Conservation (phyloP, 2,329 filamentous ascomycete genomes). For the Colletotrichum plurivorum region DNA sequence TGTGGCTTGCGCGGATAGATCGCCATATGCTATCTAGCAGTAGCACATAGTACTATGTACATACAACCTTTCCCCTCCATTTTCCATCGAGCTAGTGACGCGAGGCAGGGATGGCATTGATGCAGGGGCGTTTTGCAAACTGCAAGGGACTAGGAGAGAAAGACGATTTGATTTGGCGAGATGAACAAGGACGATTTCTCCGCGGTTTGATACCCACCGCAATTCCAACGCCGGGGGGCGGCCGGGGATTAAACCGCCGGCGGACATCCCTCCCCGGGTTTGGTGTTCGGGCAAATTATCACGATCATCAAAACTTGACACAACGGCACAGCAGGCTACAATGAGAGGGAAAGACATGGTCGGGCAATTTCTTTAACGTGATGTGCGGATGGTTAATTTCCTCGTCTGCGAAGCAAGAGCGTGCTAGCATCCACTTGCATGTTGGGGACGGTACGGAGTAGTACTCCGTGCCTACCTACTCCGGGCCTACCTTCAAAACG, state of each 20-base stretch:
- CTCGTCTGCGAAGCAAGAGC: too few relatives aligned
- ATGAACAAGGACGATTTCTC: conserved; percentile 7
- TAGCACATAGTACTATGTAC: neutral
- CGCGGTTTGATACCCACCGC: neutral
- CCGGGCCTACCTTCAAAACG: neutral
- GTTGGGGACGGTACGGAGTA: too few relatives aligned
- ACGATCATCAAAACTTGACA: conserved; percentile 23
- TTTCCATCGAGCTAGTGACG: neutral
- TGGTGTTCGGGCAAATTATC: neutral
- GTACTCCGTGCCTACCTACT: neutral
- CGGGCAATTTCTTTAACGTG: too few relatives aligned
- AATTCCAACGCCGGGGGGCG: neutral
- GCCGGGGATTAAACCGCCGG: conserved; percentile 1
- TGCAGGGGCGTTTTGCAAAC: conserved; percentile 10
- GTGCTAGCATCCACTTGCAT: too few relatives aligned
- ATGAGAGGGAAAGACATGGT: too few relatives aligned
- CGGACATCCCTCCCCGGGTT: neutral
- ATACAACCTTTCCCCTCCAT: too few relatives aligned
- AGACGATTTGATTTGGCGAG: conserved; percentile 6
- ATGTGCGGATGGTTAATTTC: too few relatives aligned
- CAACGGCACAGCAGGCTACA: neutral
- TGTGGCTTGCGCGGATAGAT: conserved; percentile 2
- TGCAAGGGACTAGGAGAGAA: neutral
- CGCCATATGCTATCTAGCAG: neutral
- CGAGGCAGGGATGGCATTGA: conserved; percentile 15